Base-by-base conservation (phyloP, 768 basidiomycete genomes). In the Pisolithus microcarpus region DNA sequence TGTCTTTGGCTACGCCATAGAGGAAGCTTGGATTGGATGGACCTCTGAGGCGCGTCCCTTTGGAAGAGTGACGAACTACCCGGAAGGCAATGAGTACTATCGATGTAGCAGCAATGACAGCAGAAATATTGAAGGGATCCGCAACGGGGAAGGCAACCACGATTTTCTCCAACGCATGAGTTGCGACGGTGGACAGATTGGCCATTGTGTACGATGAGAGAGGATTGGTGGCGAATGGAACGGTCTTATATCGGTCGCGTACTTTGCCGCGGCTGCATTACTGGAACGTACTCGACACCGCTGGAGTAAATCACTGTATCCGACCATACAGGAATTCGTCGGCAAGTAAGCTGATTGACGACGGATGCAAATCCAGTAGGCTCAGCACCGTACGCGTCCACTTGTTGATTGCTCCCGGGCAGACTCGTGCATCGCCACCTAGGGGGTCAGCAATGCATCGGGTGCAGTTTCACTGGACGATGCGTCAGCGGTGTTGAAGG, bases 1-100 rank as follows among this genome's bases (percentile, higher is more conserved):
- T 5, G 1, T 7, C 16, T 28, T 51, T 58, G 1, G 44, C 38
- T 23, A 58, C 8, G 3, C 63, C 64, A 43, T 51, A 65, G 9
- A 63, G 0, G 37, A 63, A 49, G 11, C 56, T 59, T 16, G 59
- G 51, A 36, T 34, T 57, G 2, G 56, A 28, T 5, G 64, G 64
- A 0, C 64, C 64, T 8, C 48, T 54, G 7, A 65, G 62, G 18
- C 49, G 46, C 3, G 61, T 65, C 13, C 56, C 61, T 18, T 56
- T 58, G 36, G 53, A 8, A 15, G 36, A 18, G 30, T 46, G 28
- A 11, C 55, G 53, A 2, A 48, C 15, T 13, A 43, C 11, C 5
- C 48, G 50, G 4, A 31, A 7, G 2, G 51, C 23, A 31, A 54
- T 56, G 38, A 59, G 7, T 11, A 57, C 5, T 21, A 37, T 34